phyloP scores from a whole-genome alignment of 2,329 filamentous ascomycete genomes.

The Trichoderma brevicompactum region DNA sequence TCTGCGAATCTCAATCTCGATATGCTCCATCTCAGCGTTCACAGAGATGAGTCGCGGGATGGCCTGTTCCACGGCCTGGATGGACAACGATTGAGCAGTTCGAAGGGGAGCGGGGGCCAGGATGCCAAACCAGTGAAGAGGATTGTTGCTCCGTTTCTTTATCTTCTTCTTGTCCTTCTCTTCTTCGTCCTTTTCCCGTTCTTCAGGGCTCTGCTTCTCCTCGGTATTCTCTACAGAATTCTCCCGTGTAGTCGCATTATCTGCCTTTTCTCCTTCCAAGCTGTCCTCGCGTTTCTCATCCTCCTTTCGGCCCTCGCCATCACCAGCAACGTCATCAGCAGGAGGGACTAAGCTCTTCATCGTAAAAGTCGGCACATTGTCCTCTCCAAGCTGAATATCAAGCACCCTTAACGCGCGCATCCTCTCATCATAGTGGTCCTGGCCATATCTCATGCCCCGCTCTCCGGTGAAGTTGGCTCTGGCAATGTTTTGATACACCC shows the following conservation, averaged over 20 bases:
- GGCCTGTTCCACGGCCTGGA: slow-evolving; percentile 59
- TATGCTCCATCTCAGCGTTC: slow-evolving; percentile 62
- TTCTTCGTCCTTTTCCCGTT: slow-evolving; percentile 21
- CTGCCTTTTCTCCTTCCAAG: neutral
- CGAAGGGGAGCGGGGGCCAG: slow-evolving; percentile 57
- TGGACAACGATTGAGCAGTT: slow-evolving; percentile 63
- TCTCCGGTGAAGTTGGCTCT: slow-evolving; percentile 75
- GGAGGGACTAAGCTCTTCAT: slow-evolving; percentile 22
- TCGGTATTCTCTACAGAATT: neutral
- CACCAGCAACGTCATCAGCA: neutral
- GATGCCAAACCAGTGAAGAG: slow-evolving; percentile 62
- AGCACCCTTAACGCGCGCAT: slow-evolving; percentile 66
- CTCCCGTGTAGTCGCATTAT: neutral
- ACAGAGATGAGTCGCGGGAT: slow-evolving; percentile 62
- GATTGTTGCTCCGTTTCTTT: slow-evolving; percentile 39
- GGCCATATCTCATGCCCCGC: slow-evolving; percentile 66
- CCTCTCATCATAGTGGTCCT: slow-evolving; percentile 72
- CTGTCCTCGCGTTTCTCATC: slow-evolving; percentile 7
- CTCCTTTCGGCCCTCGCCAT: slow-evolving; percentile 22
- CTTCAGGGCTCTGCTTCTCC: neutral
- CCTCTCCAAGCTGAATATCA: slow-evolving; percentile 31
- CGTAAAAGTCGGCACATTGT: neutral
- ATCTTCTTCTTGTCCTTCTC: slow-evolving; percentile 30
- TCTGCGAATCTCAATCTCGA: slow-evolving; percentile 71
- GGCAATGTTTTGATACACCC: slow-evolving; percentile 65